Evolutionary conservation across 805 yeast genomes (phyloP), one percentile per base, ranked within the genome.

Genomic region (Candida sphagnicola): DNA sequence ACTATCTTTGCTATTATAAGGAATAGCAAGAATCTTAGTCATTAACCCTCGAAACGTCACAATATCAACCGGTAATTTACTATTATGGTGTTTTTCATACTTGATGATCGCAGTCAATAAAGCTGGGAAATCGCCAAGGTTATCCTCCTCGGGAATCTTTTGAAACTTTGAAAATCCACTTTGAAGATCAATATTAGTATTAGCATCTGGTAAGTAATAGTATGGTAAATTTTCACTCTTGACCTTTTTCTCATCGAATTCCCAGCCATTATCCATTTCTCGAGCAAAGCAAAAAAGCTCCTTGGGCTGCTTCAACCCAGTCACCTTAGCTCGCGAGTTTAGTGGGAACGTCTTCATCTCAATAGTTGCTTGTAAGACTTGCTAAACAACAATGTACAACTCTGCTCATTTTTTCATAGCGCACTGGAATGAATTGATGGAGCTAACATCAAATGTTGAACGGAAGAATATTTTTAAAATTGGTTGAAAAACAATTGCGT

Each of bases 21-120:
- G 87, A 17, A 86, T 63, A 5, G 82, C 70, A 61, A 93, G 64
- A 26, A 91, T 61, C 41, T 77, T 75, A 23, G 89, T 80, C 80
- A 91, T 77, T 25, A 87, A 61, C 0, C 97, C 98, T 49, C 97
- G 71, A 75, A 86, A 88, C 0, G 96, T 80, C 16, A 93, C 67
- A 21, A 93, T 74, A 49, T 88, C 85, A 1, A 77, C 75, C 19
- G 74, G 73, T 2, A 76, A 53, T 43, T 74, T 78, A 1, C 68
- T 69, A 8, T 56, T 49, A n/a, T 44, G 39, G 10, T 44, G 35
- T 41, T 65, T 58, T 58, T 93, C 98, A 49, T 75, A 65, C 4
- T 62, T 48, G 43, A 68, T 62, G 5, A 93, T 52, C 1, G 85
- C 77, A 19, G 55, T 50, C 28, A 93, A 59, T 4, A 85, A 61